Base-by-base conservation (phyloP, 2,329 filamentous ascomycete genomes). In the Xylaria sp. region DNA sequence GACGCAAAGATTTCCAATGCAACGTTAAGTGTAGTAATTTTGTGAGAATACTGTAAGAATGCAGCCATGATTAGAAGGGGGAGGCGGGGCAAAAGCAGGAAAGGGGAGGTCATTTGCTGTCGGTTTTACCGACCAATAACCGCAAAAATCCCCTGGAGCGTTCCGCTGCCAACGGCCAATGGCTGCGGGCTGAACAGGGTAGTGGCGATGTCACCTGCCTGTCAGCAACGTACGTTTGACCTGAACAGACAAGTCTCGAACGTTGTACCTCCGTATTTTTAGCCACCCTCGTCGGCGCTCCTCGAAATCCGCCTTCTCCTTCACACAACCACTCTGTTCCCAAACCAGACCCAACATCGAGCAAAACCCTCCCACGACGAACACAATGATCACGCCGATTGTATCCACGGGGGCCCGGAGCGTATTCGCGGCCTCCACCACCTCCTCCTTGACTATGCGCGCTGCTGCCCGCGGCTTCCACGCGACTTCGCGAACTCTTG, bases 371-470 rank as follows among this genome's bases (percentile, higher is more conserved):
- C 50, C 41, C 18, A 54, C 39, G 25, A 60, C 69, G 52, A 72
- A 72, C 74, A 80, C 72, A 66, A 88, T 87, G 86, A 78, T 82
- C 69, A 82, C 85, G 74, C 83, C 82, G 82, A 76, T 84, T 63
- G 73, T 86, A 60, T 76, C 82, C 60, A 73, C 76, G 57, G 76
- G 78, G 46, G 80, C 80, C 74, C 80, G 79, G 78, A 80, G 81
- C 77, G 74, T 79, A 75, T 68, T 81, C 74, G 66, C 72, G 48
- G 70, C 74, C 65, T 70, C 71, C 64, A 65, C 72, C 18, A 69
- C 72, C 41, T 65, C 72, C 41, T 65, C 71, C 52, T 61, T 56
- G 57, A 64, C 68, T 66, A 69, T 74, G 67, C 70, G 73, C 69
- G 74, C 76, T 56, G 73, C 76, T 50, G 65, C 76, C 61, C 83